Base-by-base conservation (phyloP, 495 filamentous ascomycete species). In the Bryoglossum gracile region DNA sequence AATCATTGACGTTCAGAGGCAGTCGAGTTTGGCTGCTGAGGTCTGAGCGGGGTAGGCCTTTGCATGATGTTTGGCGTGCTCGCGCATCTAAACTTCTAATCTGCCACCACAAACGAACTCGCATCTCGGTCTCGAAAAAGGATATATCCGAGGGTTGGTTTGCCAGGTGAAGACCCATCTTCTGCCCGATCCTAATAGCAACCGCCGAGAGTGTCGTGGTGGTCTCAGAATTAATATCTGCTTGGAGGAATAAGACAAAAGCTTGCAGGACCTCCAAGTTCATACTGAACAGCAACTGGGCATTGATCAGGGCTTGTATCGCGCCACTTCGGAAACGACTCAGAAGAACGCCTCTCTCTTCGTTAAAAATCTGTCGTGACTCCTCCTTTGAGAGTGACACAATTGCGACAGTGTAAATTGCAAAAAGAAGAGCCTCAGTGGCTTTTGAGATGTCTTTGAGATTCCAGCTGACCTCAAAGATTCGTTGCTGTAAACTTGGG, bases 81-180 rank as follows among this genome's bases (percentile, higher is more conserved):
- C 71, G 65, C n/a, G 62, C 62, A 43, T 86, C 82, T 2, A 83
- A 65, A 8, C 71, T 61, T 43, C 70, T 64, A 2, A 83, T 62
- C 40, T 80, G 75, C 74, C 75, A 82, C 74, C 80, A 84, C 3
- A 83, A 61, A 18, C 80, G 67, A 39, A 78, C 63, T 3, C 80
- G 67, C 64, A 78, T 69, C 59, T 86, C 77, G 1, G 72, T 70
- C 37, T 84, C 77, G 56, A 83, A 78, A 4, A 72, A 68, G 0
- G 72, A 63, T 1, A 79, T 64, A 38, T 65, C 66, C 32, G 76
- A 68, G 38, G 70, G 64, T 25, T 56, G 53, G 1, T 75, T 76
- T 50, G 83, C 79, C 35, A 75, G 55, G 36, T 71, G 65, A 5
- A 74, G 60, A n/a, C 70, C 68, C 10, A 71, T 62, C 11, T 61